A percentile compares a stretch with the other conserved stretches of the same genome.
These are phyloP conservation scores for Penicillium sp. DNA, from an alignment of 2,329 filamentous ascomycete species.

Conservation along the genomic window DNA sequence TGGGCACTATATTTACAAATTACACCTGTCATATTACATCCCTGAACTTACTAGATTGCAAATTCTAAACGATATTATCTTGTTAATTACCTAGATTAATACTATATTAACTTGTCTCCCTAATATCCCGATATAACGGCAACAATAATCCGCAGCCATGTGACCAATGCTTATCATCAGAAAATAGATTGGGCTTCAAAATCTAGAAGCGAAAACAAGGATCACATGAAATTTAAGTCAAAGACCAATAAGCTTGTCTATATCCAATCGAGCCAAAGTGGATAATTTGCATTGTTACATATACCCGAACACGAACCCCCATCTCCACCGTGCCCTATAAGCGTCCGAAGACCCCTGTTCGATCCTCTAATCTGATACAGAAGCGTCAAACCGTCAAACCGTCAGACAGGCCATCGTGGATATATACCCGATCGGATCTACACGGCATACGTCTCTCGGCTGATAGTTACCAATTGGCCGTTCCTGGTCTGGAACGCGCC, in stretches of 20 bases:
- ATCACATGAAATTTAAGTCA: background rate
- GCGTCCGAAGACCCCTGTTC: background rate
- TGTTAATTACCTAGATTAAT: background rate
- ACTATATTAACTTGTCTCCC: conserved; percentile 1
- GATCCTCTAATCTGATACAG: background rate
- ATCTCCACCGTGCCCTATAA: background rate
- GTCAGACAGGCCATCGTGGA: background rate
- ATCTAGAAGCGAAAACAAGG: background rate
- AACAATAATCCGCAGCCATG: background rate
- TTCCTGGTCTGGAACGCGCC: background rate
- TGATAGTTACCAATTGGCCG: background rate
- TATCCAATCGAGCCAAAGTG: background rate
- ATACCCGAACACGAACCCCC: background rate
- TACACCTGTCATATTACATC: no score
- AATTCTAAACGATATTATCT: no score
- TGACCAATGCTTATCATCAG: background rate
- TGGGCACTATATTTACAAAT: background rate
- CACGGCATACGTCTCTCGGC: background rate
- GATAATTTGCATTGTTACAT: background rate
- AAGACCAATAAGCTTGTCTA: background rate
- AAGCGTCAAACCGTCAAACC: background rate
- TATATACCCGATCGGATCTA: conserved; percentile 1
- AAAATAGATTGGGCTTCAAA: background rate
- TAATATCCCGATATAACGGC: background rate
- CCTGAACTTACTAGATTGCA: background rate